Base-by-base conservation (phyloP, 2,329 filamentous ascomycete genomes). In the Ceratocystis destructans region DNA sequence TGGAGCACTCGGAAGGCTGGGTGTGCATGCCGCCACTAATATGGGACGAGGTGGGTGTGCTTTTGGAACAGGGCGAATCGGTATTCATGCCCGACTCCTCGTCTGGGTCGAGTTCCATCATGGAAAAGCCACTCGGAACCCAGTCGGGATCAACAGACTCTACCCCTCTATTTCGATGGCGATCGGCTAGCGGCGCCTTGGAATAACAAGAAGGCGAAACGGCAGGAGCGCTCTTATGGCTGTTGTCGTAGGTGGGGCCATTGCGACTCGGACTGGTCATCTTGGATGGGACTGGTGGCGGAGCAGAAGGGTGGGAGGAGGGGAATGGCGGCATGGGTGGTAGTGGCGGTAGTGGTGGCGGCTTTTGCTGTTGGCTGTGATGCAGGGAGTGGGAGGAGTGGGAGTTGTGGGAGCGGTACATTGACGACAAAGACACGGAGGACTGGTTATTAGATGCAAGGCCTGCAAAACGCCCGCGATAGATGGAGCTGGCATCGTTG, bases 81-180 rank as follows among this genome's bases (percentile, higher is more conserved):
- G 67, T 48, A 15, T 31, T 55, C 17, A 61, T 37, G n/a, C 75
- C 73, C n/a, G 72, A 71, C 37, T 72, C 73, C 6, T 70, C 69
- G 1, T 70, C 71, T 12, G 64, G 63, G 61, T 71, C 68, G 12
- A 67, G 50, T 17, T 68, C 66, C 57, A 68, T 69, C 28, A 48
- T 67, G 5, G 61, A 64, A 72, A 76, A 3, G 73, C 73, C 25
- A 68, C 68, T 1, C 71, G 72, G 37, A 74, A 74, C 25, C 74
- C 74, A 59, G 69, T 70, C 65, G 69, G 71, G 33, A 70, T 73
- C 45, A 71, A 72, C 50, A 72, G 71, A 70, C 72, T 74, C 1
- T 15, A 41, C 37, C 37, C 3, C 37, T 72, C 73, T 8, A 70
- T 69, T n/a, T 72, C 73, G 17, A 73, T 73, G 17, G 71, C 71